Evolutionary conservation across 345 rosid species (phyloP), one percentile per base, ranked within the genome.

Genomic region (Lepidium africanum): DNA sequence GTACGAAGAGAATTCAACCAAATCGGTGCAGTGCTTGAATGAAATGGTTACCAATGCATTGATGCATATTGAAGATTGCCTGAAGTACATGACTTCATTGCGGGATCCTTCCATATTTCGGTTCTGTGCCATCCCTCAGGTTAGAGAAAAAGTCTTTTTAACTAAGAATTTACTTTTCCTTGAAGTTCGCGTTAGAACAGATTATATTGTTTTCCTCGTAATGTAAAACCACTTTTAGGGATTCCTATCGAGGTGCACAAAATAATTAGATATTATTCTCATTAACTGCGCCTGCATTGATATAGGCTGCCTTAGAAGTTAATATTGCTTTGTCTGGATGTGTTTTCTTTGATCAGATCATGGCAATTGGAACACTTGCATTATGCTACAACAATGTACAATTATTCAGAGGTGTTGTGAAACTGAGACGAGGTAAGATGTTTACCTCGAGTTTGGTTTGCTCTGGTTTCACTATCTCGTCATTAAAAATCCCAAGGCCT

Each of bases 281-380:
- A 53, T 63, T 25, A 45, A 46, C 49, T 46, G 10, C 3, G 7
- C 49, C 27, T 72, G 25, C 50, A 38, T 17, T 16, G 49, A 21
- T 41, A 66, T 59, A 25, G 7, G 15, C 9, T 50, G 15, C 27
- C 57, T 37, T 70, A 48, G 39, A 23, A 63, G 33, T 51, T 25
- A 30, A 67, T 36, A 49, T 61, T 2, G 7, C 15, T 76, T 78
- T 74, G 63, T 32, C 70, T 59, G 64, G 58, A n/a, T 67, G 38
- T 80, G 59, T 72, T 63, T 68, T 43, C 64, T 41, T n/a, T 72
- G 79, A 64, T 63, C 73, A 95, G 99, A 78, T 87, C 77, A 91
- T 91, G 97, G 96, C 96, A 42, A 89, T 91, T 74, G 99, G 97
- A 78, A 95, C 99, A 27, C 81, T 91, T 63, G 96, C 94, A 56